Evolutionary conservation across 805 yeast genomes (phyloP).

Genomic region (Schwanniomyces pseudopolymorphus): DNA sequence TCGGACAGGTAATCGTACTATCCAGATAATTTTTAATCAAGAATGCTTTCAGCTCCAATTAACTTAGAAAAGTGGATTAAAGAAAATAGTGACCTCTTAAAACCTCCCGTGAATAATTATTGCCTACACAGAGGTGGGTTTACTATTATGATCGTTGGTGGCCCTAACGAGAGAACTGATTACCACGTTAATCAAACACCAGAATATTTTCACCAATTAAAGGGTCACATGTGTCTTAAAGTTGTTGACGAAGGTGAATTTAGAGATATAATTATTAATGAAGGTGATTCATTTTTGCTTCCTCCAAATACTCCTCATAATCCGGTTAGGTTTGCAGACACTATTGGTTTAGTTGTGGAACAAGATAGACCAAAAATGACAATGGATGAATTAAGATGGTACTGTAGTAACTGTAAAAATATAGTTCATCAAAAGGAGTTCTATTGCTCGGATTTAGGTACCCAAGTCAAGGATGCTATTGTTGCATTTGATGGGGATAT

Average conservation of each 20-base stretch:
- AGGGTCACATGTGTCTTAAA: conserved; percentile 80
- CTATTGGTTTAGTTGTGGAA: conserved; percentile 88
- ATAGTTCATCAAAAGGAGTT: conserved; percentile 69
- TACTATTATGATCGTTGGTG: conserved; percentile 94
- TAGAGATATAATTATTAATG: conserved; percentile 69
- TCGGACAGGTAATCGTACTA: neutral
- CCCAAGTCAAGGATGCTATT: conserved; percentile 86
- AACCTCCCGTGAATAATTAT: conserved; percentile 91
- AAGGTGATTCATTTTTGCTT: conserved; percentile 85
- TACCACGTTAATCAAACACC: conserved; percentile 94
- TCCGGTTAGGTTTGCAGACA: conserved; percentile 82
- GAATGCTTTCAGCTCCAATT: conserved; percentile 65
- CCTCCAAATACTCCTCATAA: conserved; percentile 87
- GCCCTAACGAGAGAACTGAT: conserved; percentile 92
- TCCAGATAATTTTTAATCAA: neutral
- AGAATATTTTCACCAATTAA: conserved; percentile 86
- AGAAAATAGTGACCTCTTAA: conserved; percentile 70
- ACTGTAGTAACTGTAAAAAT: conserved; percentile 67
- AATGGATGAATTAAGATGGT: conserved; percentile 82
- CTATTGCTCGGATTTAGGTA: conserved; percentile 78
- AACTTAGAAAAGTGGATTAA: conserved; percentile 78
- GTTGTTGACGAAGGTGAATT: conserved; percentile 75
- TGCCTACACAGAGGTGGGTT: conserved; percentile 90
- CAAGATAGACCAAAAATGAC: conserved; percentile 80
- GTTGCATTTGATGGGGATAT: conserved; percentile 62